Percentiles rank a stretch among this genome's conserved stretches.
Evolutionary conservation across 164 flowering plant species (phyloP).

Genomic region (Vitis rotundifolia): DNA sequence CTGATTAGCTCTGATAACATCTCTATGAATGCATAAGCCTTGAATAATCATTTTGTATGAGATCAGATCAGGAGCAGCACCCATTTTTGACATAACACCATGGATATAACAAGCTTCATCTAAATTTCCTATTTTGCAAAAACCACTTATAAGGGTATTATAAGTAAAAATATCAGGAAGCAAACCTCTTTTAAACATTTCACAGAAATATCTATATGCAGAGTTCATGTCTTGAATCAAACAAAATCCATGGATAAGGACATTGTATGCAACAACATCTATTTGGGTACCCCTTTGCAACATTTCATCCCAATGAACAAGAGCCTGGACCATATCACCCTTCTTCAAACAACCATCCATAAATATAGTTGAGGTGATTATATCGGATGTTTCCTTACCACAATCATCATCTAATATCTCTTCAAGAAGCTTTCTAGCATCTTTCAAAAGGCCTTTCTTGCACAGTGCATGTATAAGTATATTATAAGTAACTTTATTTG

Average conservation of each 20-base stretch:
- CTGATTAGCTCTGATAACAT: conserved; percentile 43
- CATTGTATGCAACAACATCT: conserved; percentile 71
- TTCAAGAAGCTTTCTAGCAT: conserved; percentile 52
- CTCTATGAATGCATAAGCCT: conserved; percentile 56
- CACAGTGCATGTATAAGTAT: conserved; percentile 70
- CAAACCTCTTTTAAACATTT: conserved; percentile 64
- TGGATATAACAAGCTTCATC: conserved; percentile 56
- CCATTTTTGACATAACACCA: conserved; percentile 46
- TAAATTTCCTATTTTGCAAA: conserved; percentile 56
- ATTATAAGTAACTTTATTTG: conserved; percentile 65
- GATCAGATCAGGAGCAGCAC: conserved; percentile 63
- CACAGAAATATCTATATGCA: conserved; percentile 43
- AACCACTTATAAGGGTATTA: conserved; percentile 57
- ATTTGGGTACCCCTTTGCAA: conserved; percentile 23
- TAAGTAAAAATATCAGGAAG: conserved; percentile 64
- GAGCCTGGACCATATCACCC: conserved; percentile 47
- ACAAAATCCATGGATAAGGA: conserved; percentile 60
- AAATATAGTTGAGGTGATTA: conserved; percentile 68
- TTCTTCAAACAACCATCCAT: conserved; percentile 59
- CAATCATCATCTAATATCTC: conserved; percentile 42
- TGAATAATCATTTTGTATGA: conserved; percentile 62
- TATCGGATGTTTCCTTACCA: conserved; percentile 31
- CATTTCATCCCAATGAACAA: conserved; percentile 48
- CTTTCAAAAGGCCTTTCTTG: conserved; percentile 51
- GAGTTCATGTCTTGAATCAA: conserved; percentile 25